Percentiles rank a stretch among this genome's conserved stretches.
phyloP scores from a whole-genome alignment of 768 basidiomycete species.

The Lactarius tabidus region DNA sequence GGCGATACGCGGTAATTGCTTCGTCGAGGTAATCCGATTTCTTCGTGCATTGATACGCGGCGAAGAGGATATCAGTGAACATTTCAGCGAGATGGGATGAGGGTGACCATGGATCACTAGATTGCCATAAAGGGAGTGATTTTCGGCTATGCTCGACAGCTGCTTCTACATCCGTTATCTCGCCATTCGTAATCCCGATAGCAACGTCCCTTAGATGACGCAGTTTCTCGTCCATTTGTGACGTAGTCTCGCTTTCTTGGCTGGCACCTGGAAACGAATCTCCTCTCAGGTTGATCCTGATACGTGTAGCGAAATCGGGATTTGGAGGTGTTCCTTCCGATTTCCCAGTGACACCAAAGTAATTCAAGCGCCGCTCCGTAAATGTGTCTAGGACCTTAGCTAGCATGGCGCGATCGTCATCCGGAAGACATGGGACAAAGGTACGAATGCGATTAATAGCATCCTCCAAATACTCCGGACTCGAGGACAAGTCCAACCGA shows the following conservation, averaged over 20 bases:
- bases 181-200: not conserved
- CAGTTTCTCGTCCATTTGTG: too few relatives aligned
- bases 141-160: not conserved
- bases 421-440: not conserved
- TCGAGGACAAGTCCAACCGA: too few relatives aligned
- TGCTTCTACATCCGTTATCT: not conserved
- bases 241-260: too few relatives aligned
- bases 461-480: too few relatives aligned
- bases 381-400: not conserved
- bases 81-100: rapidly evolving
- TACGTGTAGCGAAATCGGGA: too few relatives aligned
- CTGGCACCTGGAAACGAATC: too few relatives aligned
- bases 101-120: not conserved
- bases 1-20: too few relatives aligned
- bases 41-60: not conserved
- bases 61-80: not conserved
- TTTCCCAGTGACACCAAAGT: too few relatives aligned
- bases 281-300: too few relatives aligned
- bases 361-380: too few relatives aligned
- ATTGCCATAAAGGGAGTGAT: not conserved
- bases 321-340: too few relatives aligned
- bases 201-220: not conserved
- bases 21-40: not conserved
- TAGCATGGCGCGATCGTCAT: not conserved
- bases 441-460: too few relatives aligned